These are phyloP conservation scores for Lactuca saligna DNA, from an alignment of 129 eudicot genomes.

Conservation along the genomic window DNA sequence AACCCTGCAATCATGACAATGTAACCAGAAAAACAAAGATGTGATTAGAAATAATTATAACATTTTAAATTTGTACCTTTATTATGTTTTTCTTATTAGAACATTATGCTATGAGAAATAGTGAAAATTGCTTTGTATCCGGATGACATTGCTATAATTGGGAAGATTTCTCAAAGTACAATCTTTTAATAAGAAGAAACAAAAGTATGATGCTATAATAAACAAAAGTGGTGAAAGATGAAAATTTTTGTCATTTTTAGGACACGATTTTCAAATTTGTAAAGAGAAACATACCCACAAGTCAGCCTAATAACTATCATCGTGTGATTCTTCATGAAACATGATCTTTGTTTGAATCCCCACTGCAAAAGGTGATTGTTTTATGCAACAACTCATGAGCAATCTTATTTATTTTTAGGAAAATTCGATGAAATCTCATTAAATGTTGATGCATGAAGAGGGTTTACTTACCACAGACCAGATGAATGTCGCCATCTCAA, in stretches of 20 bases:
- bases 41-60: not conserved
- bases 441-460: not conserved
- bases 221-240: not conserved
- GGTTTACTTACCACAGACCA: slow-evolving; percentile 86
- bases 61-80: not conserved
- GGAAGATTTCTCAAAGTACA: no score
- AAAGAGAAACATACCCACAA: slow-evolving; percentile 66
- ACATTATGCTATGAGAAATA: not conserved
- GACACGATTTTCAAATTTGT: no score
- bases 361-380: slow-evolving; percentile 46
- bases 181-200: not conserved
- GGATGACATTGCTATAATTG: no score
- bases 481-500: slow-evolving; percentile 96
- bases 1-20: slow-evolving; percentile 51
- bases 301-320: slow-evolving; percentile 74
- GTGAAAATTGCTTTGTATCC: not conserved
- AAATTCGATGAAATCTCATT: not conserved
- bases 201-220: not conserved
- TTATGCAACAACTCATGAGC: not conserved
- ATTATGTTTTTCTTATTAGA: not conserved
- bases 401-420: not conserved
- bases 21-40: not conserved
- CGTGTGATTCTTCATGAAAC: slow-evolving; percentile 91
- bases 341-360: slow-evolving; percentile 82
- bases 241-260: not conserved